Evolutionary conservation across 805 yeast genomes (phyloP).

Genomic region (Teunomyces barrocoloradensis): DNA sequence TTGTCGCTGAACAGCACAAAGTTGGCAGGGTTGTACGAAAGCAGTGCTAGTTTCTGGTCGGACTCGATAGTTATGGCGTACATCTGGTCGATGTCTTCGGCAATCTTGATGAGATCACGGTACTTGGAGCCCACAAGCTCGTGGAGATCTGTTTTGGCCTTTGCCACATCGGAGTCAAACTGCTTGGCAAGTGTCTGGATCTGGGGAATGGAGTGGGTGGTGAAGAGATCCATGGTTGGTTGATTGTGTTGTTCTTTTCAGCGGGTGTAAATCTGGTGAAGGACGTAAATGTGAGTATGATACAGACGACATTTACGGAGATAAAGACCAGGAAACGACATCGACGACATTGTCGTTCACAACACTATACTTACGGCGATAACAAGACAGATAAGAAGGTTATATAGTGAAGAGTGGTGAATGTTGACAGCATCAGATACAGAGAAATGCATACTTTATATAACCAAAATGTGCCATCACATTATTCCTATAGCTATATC

Average conservation of each 20-base stretch:
- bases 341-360: no score
- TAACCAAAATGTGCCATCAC: no score
- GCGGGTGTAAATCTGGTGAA: background rate
- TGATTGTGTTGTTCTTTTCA: background rate
- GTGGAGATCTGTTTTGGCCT: slow-evolving; percentile 34
- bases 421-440: no score
- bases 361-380: no score
- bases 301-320: no score
- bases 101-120: slow-evolving; percentile 41
- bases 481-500: no score
- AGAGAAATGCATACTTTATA: no score
- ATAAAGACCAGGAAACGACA: no score
- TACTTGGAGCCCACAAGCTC: slow-evolving; percentile 39
- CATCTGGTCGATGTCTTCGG: slow-evolving; percentile 41
- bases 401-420: no score
- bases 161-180: slow-evolving; percentile 24
- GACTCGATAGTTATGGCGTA: slow-evolving; percentile 18
- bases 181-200: slow-evolving; percentile 25
- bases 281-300: slow-evolving; percentile 4
- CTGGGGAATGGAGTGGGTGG: slow-evolving; percentile 28
- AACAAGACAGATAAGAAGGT: no score
- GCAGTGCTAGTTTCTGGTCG: slow-evolving; percentile 25
- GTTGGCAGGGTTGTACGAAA: slow-evolving; percentile 29
- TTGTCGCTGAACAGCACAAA: slow-evolving; percentile 27
- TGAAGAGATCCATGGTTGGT: slow-evolving; percentile 25